Evolutionary conservation across 2,329 filamentous ascomycete species (phyloP).

Genomic region (Geosmithia flava): DNA sequence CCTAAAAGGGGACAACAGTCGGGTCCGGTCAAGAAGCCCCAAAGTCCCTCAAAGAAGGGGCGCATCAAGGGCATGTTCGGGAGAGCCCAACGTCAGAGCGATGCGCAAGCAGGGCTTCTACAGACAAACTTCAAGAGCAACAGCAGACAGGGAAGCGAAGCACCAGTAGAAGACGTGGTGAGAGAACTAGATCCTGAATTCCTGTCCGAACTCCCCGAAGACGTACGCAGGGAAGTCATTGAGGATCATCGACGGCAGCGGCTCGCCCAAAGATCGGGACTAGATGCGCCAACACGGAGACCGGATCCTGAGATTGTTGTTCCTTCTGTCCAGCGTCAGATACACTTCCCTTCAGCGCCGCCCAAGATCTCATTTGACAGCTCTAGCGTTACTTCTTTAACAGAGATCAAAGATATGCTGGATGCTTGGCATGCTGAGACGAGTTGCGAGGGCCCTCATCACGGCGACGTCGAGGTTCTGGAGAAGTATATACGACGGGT

Average conservation of each 20-base stretch:
- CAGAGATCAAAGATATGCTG: constrained; percentile 62
- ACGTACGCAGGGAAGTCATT: constrained; percentile 67
- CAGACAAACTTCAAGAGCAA: constrained; percentile 61
- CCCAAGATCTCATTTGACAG: constrained; percentile 32
- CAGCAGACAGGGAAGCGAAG: constrained; percentile 18
- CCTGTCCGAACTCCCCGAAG: constrained; percentile 70
- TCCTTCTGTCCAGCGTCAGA: constrained; percentile 24
- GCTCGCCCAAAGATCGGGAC: constrained; percentile 41
- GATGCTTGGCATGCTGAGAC: constrained; percentile 68
- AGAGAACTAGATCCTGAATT: constrained; percentile 57
- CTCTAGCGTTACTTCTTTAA: constrained; percentile 24
- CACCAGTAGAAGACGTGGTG: constrained; percentile 16
- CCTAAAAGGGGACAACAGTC: constrained; percentile 40
- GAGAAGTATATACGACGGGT: constrained; percentile 61
- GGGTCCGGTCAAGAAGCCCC: constrained; percentile 36
- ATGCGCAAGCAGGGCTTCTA: constrained; percentile 46
- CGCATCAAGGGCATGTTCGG: constrained; percentile 25
- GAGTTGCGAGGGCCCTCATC: constrained; percentile 60
- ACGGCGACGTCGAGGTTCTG: constrained; percentile 64
- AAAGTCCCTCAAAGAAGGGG: constrained; percentile 55
- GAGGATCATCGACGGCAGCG: constrained; percentile 50
- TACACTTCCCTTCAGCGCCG: constrained; percentile 34
- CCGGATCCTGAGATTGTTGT: constrained; percentile 6
- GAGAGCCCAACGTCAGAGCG: constrained; percentile 36
- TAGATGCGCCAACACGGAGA: constrained; percentile 24